Percentiles rank a stretch among this genome's conserved stretches.
Conservation (phyloP, 192 early-diverging fungal species). For the Coemansia sp. region DNA sequence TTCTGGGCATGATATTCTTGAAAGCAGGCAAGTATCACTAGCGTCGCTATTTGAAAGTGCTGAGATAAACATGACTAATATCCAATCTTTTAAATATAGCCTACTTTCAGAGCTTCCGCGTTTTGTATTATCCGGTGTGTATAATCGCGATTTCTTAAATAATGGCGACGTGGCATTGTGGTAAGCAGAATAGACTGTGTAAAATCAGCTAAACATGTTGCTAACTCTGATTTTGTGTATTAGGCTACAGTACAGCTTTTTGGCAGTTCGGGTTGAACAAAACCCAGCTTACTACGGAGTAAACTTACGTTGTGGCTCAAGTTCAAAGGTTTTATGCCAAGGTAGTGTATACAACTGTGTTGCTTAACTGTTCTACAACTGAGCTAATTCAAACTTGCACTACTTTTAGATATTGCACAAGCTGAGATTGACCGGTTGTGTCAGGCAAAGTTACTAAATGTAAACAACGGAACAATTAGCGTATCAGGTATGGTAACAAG, state of each 20-base stretch:
- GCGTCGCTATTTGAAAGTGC: not conserved
- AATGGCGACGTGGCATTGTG: conserved; percentile 20
- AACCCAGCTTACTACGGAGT: conserved; percentile 14
- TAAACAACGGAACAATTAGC: not conserved
- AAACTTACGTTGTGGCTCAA: not conserved
- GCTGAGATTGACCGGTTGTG: not conserved
- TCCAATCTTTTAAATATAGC: conserved; percentile 29
- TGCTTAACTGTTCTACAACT: too few species aligned
- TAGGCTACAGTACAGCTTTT: conserved; percentile 49
- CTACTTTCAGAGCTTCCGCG: conserved; percentile 59
- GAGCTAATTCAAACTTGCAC: too few species aligned
- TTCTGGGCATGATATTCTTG: conserved; percentile 59
- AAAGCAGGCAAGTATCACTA: conserved; percentile 57
- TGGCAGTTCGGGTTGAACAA: conserved; percentile 20
- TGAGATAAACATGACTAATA: not conserved
- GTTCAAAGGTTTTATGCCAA: not conserved
- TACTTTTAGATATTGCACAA: not conserved
- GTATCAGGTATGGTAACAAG: conserved; percentile 1
- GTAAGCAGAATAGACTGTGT: conserved; percentile 6
- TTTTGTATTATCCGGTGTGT: conserved; percentile 39
- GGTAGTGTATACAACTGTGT: not conserved
- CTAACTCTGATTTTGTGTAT: not conserved
- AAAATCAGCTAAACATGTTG: not conserved
- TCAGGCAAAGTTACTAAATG: not conserved
- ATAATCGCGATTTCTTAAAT: conserved; percentile 36